Percentiles rank a stretch among this genome's conserved stretches.
phyloP scores from a whole-genome alignment of 371 early-diverging fungal genomes.

The Mucor saturninus region DNA sequence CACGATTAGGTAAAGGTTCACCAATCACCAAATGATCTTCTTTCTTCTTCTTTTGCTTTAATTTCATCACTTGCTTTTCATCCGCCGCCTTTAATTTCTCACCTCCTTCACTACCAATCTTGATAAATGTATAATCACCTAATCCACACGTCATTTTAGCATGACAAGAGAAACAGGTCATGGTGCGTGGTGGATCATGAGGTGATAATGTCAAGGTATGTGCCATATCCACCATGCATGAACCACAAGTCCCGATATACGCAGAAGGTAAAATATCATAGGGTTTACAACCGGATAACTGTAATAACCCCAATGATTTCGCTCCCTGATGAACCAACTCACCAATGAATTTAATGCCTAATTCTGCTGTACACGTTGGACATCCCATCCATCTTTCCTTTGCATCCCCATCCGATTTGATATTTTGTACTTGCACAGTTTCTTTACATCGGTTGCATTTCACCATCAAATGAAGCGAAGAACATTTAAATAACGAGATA shows the following conservation, averaged over 20 bases:
- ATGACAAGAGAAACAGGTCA: constrained; percentile 66
- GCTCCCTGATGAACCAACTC: constrained; percentile 65
- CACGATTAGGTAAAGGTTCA: constrained; percentile 79
- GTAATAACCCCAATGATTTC: constrained; percentile 71
- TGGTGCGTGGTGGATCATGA: constrained; percentile 37
- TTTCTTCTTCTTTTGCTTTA: constrained; percentile 51
- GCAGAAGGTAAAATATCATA: constrained; percentile 72
- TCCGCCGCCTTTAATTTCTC: constrained; percentile 39
- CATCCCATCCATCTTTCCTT: constrained; percentile 69
- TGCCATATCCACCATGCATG: constrained; percentile 46
- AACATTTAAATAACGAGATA: constrained; percentile 68
- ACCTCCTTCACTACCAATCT: constrained; percentile 49
- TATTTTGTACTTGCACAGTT: constrained; percentile 56
- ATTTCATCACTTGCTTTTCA: constrained; percentile 33
- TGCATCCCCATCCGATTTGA: constrained; percentile 44
- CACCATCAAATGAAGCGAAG: constrained; percentile 63
- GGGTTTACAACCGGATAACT: constrained; percentile 68
- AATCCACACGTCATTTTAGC: constrained; percentile 47
- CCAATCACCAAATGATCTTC: constrained; percentile 64
- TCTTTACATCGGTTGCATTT: constrained; percentile 79
- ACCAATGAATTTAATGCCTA: constrained; percentile 57
- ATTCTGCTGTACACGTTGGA: constrained; percentile 63
- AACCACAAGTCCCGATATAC: constrained; percentile 69
- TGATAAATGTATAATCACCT: constrained; percentile 57
- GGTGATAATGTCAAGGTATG: constrained; percentile 32